Evolutionary conservation across 257 asterid species (phyloP).

Genomic region (Ajuga chamaepitys): DNA sequence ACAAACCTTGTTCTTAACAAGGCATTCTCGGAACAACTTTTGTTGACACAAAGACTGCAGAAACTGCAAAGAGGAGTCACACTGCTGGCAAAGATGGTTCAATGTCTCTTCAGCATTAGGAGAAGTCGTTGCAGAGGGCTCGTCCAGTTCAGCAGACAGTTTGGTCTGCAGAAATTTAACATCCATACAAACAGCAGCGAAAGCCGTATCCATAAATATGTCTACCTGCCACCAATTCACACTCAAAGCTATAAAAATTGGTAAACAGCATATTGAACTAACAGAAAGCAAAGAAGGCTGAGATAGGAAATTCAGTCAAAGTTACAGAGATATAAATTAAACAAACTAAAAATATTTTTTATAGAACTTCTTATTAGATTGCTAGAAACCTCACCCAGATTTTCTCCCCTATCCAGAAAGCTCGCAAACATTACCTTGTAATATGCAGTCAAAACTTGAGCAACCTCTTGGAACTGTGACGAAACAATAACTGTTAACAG

Average conservation of each 20-base stretch:
- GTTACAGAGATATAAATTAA: conserved; percentile 1
- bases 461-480: conserved; percentile 80
- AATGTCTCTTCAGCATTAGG: conserved; percentile 57
- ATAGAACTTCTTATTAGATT: not conserved
- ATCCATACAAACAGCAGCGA: conserved; percentile 72
- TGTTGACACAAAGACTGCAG: conserved; percentile 87
- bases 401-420: not conserved
- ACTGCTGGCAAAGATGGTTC: conserved; percentile 90
- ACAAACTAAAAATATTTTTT: not conserved
- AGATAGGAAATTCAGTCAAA: not conserved
- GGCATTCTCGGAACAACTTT: conserved; percentile 71
- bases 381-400: not conserved
- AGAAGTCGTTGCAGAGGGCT: conserved; percentile 31
- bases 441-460: conserved; percentile 79
- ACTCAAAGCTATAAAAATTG: conserved; percentile 13
- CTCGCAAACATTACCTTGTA: conserved; percentile 46
- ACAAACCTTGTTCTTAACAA: conserved; percentile 84
- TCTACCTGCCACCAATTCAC: conserved; percentile 71
- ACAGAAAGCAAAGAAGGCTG: not conserved
- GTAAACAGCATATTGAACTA: not conserved
- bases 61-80: conserved; percentile 89
- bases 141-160: conserved; percentile 52
- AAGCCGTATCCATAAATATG: conserved; percentile 71
- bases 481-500: conserved; percentile 69
- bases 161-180: conserved; percentile 64